Conservation (phyloP, 2,329 filamentous ascomycete genomes). For the Phyllosticta citribraziliensis region DNA sequence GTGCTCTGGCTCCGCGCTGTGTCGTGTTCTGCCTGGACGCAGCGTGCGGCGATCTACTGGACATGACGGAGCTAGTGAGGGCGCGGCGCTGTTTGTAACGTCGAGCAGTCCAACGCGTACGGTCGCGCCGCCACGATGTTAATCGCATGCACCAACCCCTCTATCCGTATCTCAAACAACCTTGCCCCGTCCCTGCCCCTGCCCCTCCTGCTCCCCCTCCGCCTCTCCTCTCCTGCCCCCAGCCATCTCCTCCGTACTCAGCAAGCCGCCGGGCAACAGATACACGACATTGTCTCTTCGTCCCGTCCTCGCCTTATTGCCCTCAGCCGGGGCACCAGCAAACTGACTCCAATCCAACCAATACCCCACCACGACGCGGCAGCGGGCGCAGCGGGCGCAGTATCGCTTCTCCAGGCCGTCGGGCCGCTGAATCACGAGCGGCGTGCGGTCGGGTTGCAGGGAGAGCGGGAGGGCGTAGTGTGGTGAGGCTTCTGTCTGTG, state of each 20-base stretch:
- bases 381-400: slow-evolving; percentile 50
- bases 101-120: too few species aligned
- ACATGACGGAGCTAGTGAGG: too few species aligned
- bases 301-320: slow-evolving; percentile 15
- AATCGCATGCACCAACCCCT: too few species aligned
- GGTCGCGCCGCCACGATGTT: too few species aligned
- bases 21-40: too few species aligned
- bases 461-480: slow-evolving; percentile 44
- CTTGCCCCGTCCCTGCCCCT: not conserved
- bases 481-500: not conserved
- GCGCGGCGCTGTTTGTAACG: too few species aligned
- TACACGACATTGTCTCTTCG: slow-evolving; percentile 44
- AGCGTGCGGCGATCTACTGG: too few species aligned
- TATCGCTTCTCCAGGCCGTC: slow-evolving; percentile 61
- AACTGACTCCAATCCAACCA: slow-evolving; percentile 47
- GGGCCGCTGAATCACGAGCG: slow-evolving; percentile 44
- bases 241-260: slow-evolving; percentile 49
- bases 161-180: too few species aligned
- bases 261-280: slow-evolving; percentile 49
- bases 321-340: slow-evolving; percentile 14
- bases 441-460: slow-evolving; percentile 37
- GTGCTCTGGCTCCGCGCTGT: too few species aligned
- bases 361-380: slow-evolving; percentile 53
- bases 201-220: not conserved
- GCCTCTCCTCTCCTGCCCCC: slow-evolving; percentile 3